These are phyloP conservation scores for Euphorbia schlechtendalii DNA, from an alignment of 441 rosid species.

Conservation along the genomic window DNA sequence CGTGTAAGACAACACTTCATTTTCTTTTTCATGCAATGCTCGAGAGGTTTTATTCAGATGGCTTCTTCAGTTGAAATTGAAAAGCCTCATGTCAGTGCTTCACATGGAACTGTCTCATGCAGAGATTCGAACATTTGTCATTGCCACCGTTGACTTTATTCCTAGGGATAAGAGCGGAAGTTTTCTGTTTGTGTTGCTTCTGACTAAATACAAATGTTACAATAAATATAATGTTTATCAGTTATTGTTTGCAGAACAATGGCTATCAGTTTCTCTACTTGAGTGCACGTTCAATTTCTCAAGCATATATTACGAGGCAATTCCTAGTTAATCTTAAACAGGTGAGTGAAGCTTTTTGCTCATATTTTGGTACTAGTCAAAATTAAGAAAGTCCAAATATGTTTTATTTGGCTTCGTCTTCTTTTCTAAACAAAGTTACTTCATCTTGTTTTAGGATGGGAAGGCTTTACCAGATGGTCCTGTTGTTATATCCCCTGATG, in stretches of 20 bases:
- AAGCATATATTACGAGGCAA: conserved; percentile 79
- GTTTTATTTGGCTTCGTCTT: conserved; percentile 1
- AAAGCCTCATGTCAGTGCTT: conserved; percentile 9
- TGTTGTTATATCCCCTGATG: conserved; percentile 95
- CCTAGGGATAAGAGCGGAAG: not conserved
- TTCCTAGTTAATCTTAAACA: conserved; percentile 87
- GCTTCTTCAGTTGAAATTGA: not conserved
- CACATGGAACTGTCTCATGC: not conserved
- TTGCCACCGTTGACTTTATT: not conserved
- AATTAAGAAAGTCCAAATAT: conserved; percentile 6
- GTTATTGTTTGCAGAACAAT: conserved; percentile 59
- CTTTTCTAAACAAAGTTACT: not conserved
- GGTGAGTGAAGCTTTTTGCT: conserved; percentile 35
- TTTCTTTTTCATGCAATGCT: conserved; percentile 1
- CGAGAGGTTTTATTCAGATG: conserved; percentile 1
- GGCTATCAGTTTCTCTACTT: conserved; percentile 92
- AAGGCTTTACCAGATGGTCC: conserved; percentile 97
- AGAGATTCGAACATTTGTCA: not conserved
- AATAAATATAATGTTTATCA: not conserved
- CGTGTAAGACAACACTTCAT: conserved; percentile 3
- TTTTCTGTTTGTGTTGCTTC: conserved; percentile 34
- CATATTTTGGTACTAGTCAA: conserved; percentile 6
- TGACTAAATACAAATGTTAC: conserved; percentile 65
- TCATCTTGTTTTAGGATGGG: conserved; percentile 56
- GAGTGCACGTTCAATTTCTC: conserved; percentile 98